Base-by-base conservation (phyloP, 192 early-diverging fungal species). In the Rhizophagus clarus region DNA sequence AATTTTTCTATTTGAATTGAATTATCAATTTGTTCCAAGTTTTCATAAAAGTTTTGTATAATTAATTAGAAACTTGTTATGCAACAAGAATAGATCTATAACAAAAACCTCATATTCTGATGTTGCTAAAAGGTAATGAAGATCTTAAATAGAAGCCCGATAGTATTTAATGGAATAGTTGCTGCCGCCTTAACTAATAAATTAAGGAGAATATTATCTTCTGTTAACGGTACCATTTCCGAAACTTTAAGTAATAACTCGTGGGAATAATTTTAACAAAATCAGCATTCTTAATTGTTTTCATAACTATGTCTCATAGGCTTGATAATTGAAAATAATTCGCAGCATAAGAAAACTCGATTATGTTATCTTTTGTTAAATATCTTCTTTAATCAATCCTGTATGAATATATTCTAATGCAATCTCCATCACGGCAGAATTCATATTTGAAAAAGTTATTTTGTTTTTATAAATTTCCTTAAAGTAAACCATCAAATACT, bases 41-140 rank as follows among this genome's bases (percentile, higher is more conserved):
- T 1, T 17, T 62, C 22, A 61, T 22, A 40, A 40, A 31, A 15
- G 61, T 4, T 62, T 62, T 61, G 29, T 9, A 1, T 0, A 28
- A 26, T 8, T 76, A 31, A 9, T 32, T n/a, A 29, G 74, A 76
- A 22, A 76, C n/a, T 3, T 5, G 15, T 6, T 76, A 62, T 37
- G 74, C 26, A 6, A 32, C 17, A 12, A 26, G 12, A 31, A 62
- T 31, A 24, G 37, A 15, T n/a, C 20, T 28, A 76, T 76, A 34
- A 29, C 61, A 12, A 62, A 60, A 24, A 62, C 51, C 28, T 40
- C 10, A 24, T 76, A 76, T 62, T 76, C 74, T n/a, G 29, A n/a
- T n/a, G 76, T 77, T 7, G 34, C 62, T 15, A 77, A 42, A 28
- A 77, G n/a, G 7, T 9, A 14, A n/a, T 67, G 26, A 47, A 77